A percentile compares a stretch with the other conserved stretches of the same genome.
phyloP scores from a whole-genome alignment of 2,329 filamentous ascomycete species.

The Diaporthe capsici region DNA sequence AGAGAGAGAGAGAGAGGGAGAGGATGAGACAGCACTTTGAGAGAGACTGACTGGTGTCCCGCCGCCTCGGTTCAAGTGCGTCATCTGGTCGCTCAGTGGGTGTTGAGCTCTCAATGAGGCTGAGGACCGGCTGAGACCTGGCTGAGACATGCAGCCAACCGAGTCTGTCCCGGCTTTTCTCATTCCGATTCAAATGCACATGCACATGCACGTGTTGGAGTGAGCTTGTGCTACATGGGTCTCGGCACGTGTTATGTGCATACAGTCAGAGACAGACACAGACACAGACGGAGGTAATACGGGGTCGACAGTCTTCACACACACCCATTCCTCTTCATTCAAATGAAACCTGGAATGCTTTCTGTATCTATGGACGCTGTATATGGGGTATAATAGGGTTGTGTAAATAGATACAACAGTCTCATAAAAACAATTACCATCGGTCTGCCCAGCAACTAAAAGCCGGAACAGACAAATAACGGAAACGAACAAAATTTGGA shows the following conservation, averaged over 20 bases:
- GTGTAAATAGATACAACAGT: conserved; percentile 25
- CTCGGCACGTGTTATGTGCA: conserved; percentile 1
- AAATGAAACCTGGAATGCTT: neutral
- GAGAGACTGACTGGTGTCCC: neutral
- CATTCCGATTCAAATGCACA: conserved; percentile 20
- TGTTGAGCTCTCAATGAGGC: conserved; percentile 14
- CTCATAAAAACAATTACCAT: conserved; percentile 12
- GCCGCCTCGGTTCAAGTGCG: conserved; percentile 18
- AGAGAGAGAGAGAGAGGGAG: neutral
- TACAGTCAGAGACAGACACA: neutral
- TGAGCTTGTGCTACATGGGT: neutral
- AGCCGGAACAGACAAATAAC: conserved; percentile 2
- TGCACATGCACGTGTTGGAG: conserved; percentile 9
- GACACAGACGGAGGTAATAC: neutral
- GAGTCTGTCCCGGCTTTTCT: conserved; percentile 5
- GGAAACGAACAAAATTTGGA: neutral
- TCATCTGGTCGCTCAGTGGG: neutral
- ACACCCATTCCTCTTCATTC: neutral
- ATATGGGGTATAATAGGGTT: conserved; percentile 33
- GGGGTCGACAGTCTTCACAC: neutral
- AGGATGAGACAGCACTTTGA: neutral
- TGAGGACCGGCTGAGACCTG: conserved; percentile 28
- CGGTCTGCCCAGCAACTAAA: conserved; percentile 20
- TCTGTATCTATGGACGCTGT: conserved; percentile 34
- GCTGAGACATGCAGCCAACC: conserved; percentile 31